These are phyloP conservation scores for Geranium rotundifolium DNA, from an alignment of 345 rosid species.

Conservation along the genomic window DNA sequence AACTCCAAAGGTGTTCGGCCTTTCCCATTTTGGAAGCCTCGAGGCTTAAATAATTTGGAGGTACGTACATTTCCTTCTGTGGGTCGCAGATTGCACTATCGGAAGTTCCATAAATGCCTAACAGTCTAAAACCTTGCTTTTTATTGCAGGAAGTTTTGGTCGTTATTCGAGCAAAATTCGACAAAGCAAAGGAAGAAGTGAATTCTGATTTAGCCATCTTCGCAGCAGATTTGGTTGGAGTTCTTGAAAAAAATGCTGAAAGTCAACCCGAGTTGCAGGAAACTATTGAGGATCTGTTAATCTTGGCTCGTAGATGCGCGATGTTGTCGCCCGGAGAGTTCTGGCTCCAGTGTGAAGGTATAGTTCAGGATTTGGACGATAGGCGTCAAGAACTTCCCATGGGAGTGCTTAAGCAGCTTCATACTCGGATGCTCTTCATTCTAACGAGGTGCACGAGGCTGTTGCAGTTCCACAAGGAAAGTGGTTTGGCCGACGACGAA, in stretches of 20 bases:
- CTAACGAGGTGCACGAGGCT: conserved; percentile 95
- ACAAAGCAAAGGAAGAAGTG: conserved; percentile 98
- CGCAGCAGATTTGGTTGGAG: conserved; percentile 96
- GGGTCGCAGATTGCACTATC: conserved; percentile 6
- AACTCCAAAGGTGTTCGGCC: conserved; percentile 97
- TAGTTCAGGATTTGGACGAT: conserved; percentile 97
- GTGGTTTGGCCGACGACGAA: conserved; percentile 73
- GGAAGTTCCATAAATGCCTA: conserved; percentile 8
- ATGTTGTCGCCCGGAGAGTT: conserved; percentile 89
- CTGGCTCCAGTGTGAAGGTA: conserved; percentile 99
- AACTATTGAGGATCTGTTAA: conserved; percentile 86
- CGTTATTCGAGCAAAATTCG: conserved; percentile 81
- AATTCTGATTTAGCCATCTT: conserved; percentile 93
- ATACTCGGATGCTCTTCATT: conserved; percentile 95
- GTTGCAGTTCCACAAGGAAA: conserved; percentile 98
- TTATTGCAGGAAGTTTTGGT: conserved; percentile 66
- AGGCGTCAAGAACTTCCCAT: conserved; percentile 95
- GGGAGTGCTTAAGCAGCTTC: conserved; percentile 84
- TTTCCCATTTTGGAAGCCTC: conserved; percentile 93
- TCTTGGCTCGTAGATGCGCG: conserved; percentile 94
- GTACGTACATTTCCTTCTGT: conserved; percentile 18
- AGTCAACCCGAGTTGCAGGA: conserved; percentile 98
- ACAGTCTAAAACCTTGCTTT: conserved; percentile 16
- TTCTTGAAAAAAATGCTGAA: conserved; percentile 94
- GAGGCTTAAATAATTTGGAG: conserved; percentile 82